Conservation (phyloP, 1,139 yeast genomes). For the Meyerozyma smithsonii region DNA sequence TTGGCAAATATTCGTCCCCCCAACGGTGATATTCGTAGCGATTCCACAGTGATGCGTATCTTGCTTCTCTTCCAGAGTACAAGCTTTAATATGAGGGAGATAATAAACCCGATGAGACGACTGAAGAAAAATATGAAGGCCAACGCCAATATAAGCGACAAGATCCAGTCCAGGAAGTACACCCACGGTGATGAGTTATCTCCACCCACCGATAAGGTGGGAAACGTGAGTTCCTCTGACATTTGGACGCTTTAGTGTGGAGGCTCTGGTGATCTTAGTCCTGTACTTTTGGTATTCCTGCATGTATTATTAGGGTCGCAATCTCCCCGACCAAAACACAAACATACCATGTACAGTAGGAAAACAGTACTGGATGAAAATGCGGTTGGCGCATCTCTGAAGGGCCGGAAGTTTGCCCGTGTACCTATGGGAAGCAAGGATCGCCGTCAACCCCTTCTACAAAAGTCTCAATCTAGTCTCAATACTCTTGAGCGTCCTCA, state of each 20-base stretch:
- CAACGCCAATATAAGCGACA: constrained; percentile 57
- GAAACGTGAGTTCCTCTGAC: not conserved
- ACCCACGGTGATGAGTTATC: constrained; percentile 62
- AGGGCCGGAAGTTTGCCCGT: not conserved
- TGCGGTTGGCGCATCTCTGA: not conserved
- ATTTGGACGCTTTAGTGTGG: not conserved
- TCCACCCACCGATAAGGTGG: not conserved
- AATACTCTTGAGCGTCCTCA: not conserved
- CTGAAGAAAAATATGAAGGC: constrained; percentile 73
- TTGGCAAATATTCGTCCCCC: constrained; percentile 82
- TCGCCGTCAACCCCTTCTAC: not conserved
- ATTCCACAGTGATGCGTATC: constrained; percentile 60
- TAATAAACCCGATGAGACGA: constrained; percentile 59
- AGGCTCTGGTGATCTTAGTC: not conserved
- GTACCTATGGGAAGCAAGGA: constrained; percentile 4
- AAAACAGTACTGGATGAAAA: constrained; percentile 1
- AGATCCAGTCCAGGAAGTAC: constrained; percentile 77
- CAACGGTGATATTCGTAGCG: constrained; percentile 67
- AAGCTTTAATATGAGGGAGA: constrained; percentile 49
- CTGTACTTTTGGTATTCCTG: constrained; percentile 1
- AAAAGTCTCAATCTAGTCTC: constrained; percentile 1
- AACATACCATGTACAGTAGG: constrained; percentile 1
- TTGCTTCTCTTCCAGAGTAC: constrained; percentile 60
- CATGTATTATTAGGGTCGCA: not conserved
- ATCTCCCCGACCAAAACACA: not conserved